Evolutionary conservation across 169 alveolate species (phyloP), one percentile per base, ranked within the genome.

Genomic region (Toxoplasma gondii): DNA sequence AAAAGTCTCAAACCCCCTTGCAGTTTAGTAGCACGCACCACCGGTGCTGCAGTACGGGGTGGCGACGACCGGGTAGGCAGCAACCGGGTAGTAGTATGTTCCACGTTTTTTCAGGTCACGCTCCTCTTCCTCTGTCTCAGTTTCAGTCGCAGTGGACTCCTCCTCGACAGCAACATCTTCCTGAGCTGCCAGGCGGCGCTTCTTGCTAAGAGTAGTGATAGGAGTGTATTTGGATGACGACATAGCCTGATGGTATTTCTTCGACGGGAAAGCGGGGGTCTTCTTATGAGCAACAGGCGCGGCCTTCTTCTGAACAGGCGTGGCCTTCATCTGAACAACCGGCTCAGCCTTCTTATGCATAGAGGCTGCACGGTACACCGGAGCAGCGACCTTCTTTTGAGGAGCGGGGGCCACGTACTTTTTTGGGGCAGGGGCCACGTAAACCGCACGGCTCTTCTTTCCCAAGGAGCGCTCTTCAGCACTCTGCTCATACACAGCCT

Each of bases 81-180:
- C 39, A n/a, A 78, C 86, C 27, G 86, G 86, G 45, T 78, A 78
- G 86, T 78, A 78, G 86, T 78, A 78, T 16, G 86, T 38, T 78
- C 29, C 86, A 19, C 86, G 86, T 78, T 78, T 78, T 45, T 78
- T 78, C 45, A 78, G 86, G 49, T 78, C 86, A n/a, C 86, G 86
- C 86, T 78, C 86, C n/a, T 19, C 86, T n/a, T 78, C 49, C 29
- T 78, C 86, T 4, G 10, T 31, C n/a, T 78, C 86, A 78, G 39
- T 45, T n/a, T 78, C 86, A 16, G 43, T 16, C 49, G n/a, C 45
- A n/a, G 39, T 78, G 2, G 86, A n/a, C 86, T 78, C 86, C 86
- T 78, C 86, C 43, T 78, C 86, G 22, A 27, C n/a, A 16, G 31
- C n/a, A n/a, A 78, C 86, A n/a, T n/a, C 86, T 78, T 78, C 86